These are phyloP conservation scores for Naganishia onofrii DNA, from an alignment of 768 basidiomycete species.

Conservation along the genomic window DNA sequence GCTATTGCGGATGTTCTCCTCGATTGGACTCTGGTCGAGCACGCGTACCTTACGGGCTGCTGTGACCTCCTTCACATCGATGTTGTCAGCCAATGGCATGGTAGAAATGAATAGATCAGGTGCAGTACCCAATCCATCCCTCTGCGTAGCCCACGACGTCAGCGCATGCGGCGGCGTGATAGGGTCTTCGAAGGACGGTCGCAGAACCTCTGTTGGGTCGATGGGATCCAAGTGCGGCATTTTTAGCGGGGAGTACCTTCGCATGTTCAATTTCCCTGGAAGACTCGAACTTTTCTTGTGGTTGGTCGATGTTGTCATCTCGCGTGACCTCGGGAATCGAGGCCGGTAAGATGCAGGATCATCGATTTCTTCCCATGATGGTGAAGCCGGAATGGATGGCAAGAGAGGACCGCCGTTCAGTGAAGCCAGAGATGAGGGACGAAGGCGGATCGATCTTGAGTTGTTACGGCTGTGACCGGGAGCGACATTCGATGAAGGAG, in stretches of 20 bases:
- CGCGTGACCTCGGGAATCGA: background rate
- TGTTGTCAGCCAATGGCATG: background rate
- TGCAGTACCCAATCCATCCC: too few species aligned
- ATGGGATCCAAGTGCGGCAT: background rate
- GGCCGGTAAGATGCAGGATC: background rate
- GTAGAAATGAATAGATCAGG: background rate
- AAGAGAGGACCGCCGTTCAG: constrained; percentile 14
- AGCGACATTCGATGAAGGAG: background rate
- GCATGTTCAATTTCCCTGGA: background rate
- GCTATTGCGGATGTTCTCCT: background rate
- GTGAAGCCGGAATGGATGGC: constrained; percentile 15
- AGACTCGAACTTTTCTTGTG: constrained; percentile 18
- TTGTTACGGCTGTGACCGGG: background rate
- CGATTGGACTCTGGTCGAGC: background rate
- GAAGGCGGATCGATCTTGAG: constrained; percentile 2
- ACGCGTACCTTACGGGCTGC: background rate
- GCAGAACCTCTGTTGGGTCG: constrained; percentile 4
- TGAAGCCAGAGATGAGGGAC: constrained; percentile 16
- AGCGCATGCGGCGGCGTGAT: too few species aligned
- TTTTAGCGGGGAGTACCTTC: background rate
- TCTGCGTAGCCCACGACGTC: background rate
- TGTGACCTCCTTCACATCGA: background rate
- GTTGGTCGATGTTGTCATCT: background rate
- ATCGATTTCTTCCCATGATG: constrained; percentile 17
- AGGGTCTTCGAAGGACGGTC: background rate